Evolutionary conservation across 73 alveolate genomes (phyloP), one percentile per base, ranked within the genome.

Genomic region (Breviolum minutum): DNA sequence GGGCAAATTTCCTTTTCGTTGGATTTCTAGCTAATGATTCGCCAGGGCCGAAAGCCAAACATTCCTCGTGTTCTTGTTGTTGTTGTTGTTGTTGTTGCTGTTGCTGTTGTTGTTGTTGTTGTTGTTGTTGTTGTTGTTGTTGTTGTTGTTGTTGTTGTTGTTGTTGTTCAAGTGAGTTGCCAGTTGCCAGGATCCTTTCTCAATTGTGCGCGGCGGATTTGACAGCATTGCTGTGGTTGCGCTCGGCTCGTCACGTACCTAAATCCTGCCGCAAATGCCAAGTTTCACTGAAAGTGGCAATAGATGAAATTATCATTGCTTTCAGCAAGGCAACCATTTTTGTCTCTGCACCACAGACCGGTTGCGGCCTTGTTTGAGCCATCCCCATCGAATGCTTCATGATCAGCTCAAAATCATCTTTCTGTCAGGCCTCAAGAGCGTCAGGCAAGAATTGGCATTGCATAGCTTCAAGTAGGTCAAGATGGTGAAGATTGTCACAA

Each of bases 111-210:
- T 40, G 54, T 40, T 40, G 54, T 40, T 40, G 54, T 40, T 40
- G 54, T 40, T 40, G 54, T 40, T 40, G 54, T 40, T 40, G 54
- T 40, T 40, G 54, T 40, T 40, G 54, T 40, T 40, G 54, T 40
- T 40, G 54, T 40, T 40, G 54, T 40, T 40, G 54, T 40, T 40
- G 54, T 40, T 40, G 54, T 40, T 40, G 54, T 40, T 40, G 54
- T 24, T 76, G 24, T 12, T n/a, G 54, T 19, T 30, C 63, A 6
- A 8, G 24, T 27, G 89, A 12, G 14, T 12, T 40, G 70, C n/a
- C n/a, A 40, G 54, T 10, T 87, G 66, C 29, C 68, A 89, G 96
- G 96, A 89, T 26, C 96, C 96, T 22, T 89, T 89, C 86, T 74
- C 96, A 11, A 32, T 89, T 76, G 32, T 63, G 96, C 85, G 96